phyloP scores from a whole-genome alignment of 805 yeast species.

The Ogataea allantospora region DNA sequence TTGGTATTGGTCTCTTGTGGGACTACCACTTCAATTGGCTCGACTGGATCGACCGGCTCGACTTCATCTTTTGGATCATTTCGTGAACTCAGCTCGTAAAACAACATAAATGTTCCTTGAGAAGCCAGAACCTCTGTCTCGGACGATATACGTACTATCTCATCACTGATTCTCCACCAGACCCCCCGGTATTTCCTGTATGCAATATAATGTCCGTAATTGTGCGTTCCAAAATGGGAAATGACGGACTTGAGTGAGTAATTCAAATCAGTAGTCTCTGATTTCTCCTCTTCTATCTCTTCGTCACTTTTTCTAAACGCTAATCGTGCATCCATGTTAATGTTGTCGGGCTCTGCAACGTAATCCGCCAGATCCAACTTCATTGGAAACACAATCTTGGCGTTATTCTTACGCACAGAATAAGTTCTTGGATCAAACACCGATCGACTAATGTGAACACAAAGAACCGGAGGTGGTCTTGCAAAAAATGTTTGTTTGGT shows the following conservation, averaged over 20 bases:
- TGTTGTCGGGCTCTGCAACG: slow-evolving; percentile 65
- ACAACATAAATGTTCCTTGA: slow-evolving; percentile 90
- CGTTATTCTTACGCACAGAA: slow-evolving; percentile 77
- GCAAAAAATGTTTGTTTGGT: slow-evolving; percentile 79
- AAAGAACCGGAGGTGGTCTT: slow-evolving; percentile 78
- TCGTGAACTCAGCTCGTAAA: slow-evolving; percentile 58
- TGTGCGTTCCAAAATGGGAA: slow-evolving; percentile 92
- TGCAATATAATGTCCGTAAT: slow-evolving; percentile 95
- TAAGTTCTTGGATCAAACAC: slow-evolving; percentile 88
- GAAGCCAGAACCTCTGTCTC: slow-evolving; percentile 78
- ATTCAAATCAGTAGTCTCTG: slow-evolving; percentile 40
- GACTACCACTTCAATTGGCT: slow-evolving; percentile 9
- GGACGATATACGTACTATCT: slow-evolving; percentile 73
- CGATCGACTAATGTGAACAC: slow-evolving; percentile 88
- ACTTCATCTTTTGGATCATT: slow-evolving; percentile 22
- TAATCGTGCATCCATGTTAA: slow-evolving; percentile 75
- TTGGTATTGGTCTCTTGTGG: slow-evolving; percentile 6
- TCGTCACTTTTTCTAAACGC: slow-evolving; percentile 67
- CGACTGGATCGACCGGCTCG: slow-evolving; percentile 9
- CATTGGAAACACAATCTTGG: slow-evolving; percentile 75
- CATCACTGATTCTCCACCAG: slow-evolving; percentile 97
- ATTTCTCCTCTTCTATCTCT: slow-evolving; percentile 3
- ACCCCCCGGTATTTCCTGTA: slow-evolving; percentile 76
- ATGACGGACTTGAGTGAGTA: slow-evolving; percentile 83
- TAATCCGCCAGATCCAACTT: slow-evolving; percentile 65